A percentile compares a stretch with the other conserved stretches of the same genome.
Evolutionary conservation across 176 grass and related monocot species (phyloP).

Genomic region (Typha latifolia): DNA sequence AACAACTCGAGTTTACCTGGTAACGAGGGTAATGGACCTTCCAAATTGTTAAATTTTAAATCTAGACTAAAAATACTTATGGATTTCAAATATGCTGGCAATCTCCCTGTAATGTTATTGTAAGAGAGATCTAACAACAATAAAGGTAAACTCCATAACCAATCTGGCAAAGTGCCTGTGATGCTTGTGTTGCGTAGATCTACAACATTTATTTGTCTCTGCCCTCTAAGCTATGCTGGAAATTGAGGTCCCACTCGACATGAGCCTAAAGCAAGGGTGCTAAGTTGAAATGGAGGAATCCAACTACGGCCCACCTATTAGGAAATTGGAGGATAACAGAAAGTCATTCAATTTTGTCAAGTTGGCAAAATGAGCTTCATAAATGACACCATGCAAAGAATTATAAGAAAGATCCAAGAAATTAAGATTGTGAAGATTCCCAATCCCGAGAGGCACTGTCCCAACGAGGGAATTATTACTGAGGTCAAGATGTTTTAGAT

Average conservation of each 20-base stretch:
- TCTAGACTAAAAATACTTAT: too few relatives aligned
- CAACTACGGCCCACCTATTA: conserved; percentile 3
- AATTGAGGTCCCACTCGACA: conserved; percentile 12
- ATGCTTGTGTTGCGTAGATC: conserved; percentile 33
- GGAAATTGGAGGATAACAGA: neutral
- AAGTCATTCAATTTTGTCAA: neutral
- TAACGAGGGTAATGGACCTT: too few relatives aligned
- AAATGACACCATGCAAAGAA: conserved; percentile 14
- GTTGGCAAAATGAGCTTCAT: conserved; percentile 13
- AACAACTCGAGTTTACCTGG: too few relatives aligned
- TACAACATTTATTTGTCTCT: neutral
- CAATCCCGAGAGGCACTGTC: conserved; percentile 10
- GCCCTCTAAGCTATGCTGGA: conserved; percentile 17
- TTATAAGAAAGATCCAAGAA: neutral
- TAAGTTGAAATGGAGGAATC: conserved; percentile 21
- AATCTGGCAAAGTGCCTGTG: conserved; percentile 3
- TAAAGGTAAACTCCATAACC: conserved; percentile 23
- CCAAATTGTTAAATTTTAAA: too few relatives aligned
- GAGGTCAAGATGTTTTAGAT: conserved; percentile 4
- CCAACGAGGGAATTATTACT: conserved; percentile 6
- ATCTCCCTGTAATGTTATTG: conserved; percentile 11
- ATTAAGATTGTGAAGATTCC: neutral
- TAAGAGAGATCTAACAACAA: neutral
- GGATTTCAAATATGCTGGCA: conserved; percentile 10
- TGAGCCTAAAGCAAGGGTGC: fast-evolving